phyloP scores from a whole-genome alignment of 805 yeast genomes.

The Spathaspora sp. region DNA sequence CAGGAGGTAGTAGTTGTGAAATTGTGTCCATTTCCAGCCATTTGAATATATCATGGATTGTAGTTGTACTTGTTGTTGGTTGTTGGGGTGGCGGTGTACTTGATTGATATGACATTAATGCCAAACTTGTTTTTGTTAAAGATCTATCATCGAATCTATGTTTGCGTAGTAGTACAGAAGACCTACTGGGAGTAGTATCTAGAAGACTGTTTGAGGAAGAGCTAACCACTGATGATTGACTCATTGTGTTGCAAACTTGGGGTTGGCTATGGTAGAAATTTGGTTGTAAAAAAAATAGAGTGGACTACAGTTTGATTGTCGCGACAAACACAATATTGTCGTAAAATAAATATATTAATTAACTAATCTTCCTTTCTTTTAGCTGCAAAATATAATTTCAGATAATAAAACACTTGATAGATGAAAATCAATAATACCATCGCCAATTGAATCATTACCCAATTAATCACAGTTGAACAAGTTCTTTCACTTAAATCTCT shows the following conservation, averaged over 20 bases:
- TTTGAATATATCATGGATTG: slow-evolving; percentile 9
- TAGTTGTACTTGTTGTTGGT: not conserved
- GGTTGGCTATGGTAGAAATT: not conserved
- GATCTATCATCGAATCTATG: slow-evolving; percentile 37
- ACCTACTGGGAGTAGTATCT: not conserved
- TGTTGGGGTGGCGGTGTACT: not conserved
- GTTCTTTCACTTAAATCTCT: slow-evolving; percentile 23
- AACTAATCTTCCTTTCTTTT: slow-evolving; percentile 6
- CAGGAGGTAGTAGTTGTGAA: slow-evolving; percentile 4
- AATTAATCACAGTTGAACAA: slow-evolving; percentile 17
- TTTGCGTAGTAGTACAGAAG: slow-evolving; percentile 9
- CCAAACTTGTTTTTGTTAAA: slow-evolving; percentile 23
- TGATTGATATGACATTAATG: slow-evolving; percentile 13
- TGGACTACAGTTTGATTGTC: not conserved
- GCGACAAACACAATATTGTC: not conserved
- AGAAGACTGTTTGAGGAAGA: not conserved
- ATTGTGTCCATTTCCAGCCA: slow-evolving; percentile 25
- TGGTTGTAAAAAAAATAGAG: not conserved
- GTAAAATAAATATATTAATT: not conserved
- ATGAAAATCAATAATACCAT: slow-evolving; percentile 7
- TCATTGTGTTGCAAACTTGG: not conserved
- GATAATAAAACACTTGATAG: slow-evolving; percentile 18
- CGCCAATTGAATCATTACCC: slow-evolving; percentile 18
- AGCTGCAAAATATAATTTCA: slow-evolving; percentile 13
- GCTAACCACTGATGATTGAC: not conserved